These are phyloP conservation scores for Monosporascus sp. DNA, from an alignment of 2,329 filamentous ascomycete species.

Conservation along the genomic window DNA sequence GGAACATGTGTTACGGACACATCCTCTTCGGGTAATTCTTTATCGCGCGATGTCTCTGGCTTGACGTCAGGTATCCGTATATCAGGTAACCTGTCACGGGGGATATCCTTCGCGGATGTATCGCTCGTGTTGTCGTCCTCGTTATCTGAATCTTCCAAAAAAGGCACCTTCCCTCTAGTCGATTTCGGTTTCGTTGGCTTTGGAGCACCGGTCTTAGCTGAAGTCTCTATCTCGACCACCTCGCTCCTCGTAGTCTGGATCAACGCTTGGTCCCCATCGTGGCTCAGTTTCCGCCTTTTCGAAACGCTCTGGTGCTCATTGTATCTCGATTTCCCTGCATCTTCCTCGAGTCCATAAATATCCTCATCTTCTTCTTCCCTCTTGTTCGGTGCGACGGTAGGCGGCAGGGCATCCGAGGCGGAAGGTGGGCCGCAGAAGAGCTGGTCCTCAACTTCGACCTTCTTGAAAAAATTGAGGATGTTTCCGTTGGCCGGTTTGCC, in stretches of 20 bases:
- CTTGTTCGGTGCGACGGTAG: slow-evolving; percentile 18
- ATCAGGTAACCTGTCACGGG: neutral
- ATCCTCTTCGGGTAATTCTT: slow-evolving; percentile 21
- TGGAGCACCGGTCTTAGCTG: neutral
- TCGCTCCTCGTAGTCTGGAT: neutral
- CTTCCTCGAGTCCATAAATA: slow-evolving; percentile 28
- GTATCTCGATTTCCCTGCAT: slow-evolving; percentile 19
- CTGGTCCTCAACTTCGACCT: slow-evolving; percentile 54
- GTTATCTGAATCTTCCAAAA: slow-evolving; percentile 65
- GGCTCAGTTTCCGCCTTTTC: slow-evolving; percentile 39
- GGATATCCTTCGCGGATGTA: slow-evolving; percentile 2
- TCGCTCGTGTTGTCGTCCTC: slow-evolving; percentile 33
- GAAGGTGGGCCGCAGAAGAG: slow-evolving; percentile 45
- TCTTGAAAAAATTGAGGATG: slow-evolving; percentile 72
- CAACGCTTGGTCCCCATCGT: slow-evolving; percentile 8
- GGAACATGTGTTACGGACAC: slow-evolving; percentile 15
- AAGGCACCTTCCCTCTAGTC: slow-evolving; percentile 48
- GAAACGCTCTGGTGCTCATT: slow-evolving; percentile 20
- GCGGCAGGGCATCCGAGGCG: slow-evolving; percentile 22
- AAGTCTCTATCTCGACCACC: neutral
- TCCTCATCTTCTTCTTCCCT: slow-evolving; percentile 24
- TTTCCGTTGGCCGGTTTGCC: slow-evolving; percentile 50
- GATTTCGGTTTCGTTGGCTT: slow-evolving; percentile 10
- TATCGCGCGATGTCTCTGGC: slow-evolving; percentile 7
- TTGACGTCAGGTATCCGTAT: slow-evolving; percentile 3